Conservation (phyloP, 2,329 filamentous ascomycete genomes). For the Clonostachys solani region DNA sequence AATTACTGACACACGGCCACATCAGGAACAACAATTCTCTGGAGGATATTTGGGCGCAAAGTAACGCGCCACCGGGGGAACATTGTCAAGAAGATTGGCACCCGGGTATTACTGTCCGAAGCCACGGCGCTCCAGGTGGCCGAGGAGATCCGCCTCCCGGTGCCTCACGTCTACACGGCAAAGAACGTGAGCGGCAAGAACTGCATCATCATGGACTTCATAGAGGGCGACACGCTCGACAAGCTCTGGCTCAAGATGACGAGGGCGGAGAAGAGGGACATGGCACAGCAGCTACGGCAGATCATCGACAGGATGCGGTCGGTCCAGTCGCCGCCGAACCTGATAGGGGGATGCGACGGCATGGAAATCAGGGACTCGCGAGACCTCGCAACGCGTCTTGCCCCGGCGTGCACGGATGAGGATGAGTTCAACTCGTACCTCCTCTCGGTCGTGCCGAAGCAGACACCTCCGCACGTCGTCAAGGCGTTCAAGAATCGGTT, state of each 20-base stretch:
- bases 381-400: conserved; percentile 9
- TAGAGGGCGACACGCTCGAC: conserved; percentile 16
- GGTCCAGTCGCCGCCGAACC: conserved; percentile 8
- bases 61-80: conserved; percentile 12
- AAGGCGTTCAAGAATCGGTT: conserved; percentile 13
- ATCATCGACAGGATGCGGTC: conserved; percentile 16
- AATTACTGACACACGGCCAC: neutral
- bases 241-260: conserved; percentile 15
- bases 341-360: conserved; percentile 17
- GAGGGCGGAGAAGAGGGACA: conserved; percentile 9
- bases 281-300: conserved; percentile 14
- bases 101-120: conserved; percentile 13
- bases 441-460: conserved; percentile 6
- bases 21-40: conserved; percentile 11
- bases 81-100: conserved; percentile 17
- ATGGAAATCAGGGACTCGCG: conserved; percentile 16
- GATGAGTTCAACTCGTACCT: conserved; percentile 16
- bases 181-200: conserved; percentile 9
- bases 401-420: conserved; percentile 12
- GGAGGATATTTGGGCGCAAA: conserved; percentile 11
- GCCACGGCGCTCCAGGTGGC: conserved; percentile 16
- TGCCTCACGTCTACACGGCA: conserved; percentile 10
- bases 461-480: conserved; percentile 9
- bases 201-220: conserved; percentile 16
- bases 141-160: conserved; percentile 9